These are phyloP conservation scores for Aspergillus uvarum DNA, from an alignment of 2,329 filamentous ascomycete species.

Conservation along the genomic window DNA sequence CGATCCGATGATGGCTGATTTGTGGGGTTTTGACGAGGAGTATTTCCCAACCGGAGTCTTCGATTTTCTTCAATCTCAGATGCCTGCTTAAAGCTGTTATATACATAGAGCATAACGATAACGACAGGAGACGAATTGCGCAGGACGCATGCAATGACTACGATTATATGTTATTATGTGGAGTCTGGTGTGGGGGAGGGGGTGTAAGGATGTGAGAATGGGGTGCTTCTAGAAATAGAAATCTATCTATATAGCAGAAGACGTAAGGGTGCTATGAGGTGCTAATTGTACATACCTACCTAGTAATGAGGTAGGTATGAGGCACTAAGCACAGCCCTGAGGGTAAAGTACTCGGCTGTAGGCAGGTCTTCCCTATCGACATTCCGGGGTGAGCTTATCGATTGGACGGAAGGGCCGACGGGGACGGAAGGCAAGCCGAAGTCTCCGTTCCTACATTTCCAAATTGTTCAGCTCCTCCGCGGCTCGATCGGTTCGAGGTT, in stretches of 20 bases:
- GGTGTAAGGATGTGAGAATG: too few species aligned
- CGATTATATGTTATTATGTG: not conserved
- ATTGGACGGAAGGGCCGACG: slow-evolving; percentile 12
- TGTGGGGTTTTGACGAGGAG: slow-evolving; percentile 44
- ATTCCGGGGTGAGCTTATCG: slow-evolving; percentile 1
- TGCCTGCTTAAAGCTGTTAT: slow-evolving; percentile 35
- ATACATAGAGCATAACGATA: not conserved
- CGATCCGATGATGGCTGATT: slow-evolving; percentile 43
- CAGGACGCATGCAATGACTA: not conserved
- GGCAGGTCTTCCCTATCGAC: not conserved
- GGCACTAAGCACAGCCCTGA: too few species aligned
- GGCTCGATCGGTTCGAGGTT: not conserved
- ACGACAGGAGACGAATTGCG: not conserved
- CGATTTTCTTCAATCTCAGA: slow-evolving; percentile 44
- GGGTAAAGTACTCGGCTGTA: not conserved
- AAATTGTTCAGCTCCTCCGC: not conserved
- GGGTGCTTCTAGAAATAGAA: too few species aligned
- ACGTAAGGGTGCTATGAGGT: too few species aligned
- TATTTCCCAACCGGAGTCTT: slow-evolving; percentile 45
- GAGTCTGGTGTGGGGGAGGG: too few species aligned
- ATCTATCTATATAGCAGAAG: too few species aligned
- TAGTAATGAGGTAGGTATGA: too few species aligned
- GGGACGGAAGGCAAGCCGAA: slow-evolving; percentile 1
- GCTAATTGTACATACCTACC: not conserved
- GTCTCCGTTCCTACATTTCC: not conserved